Evolutionary conservation across 78 protist genomes (phyloP), one percentile per base, ranked within the genome.

Genomic region (Chrysochromulina tobinii): DNA sequence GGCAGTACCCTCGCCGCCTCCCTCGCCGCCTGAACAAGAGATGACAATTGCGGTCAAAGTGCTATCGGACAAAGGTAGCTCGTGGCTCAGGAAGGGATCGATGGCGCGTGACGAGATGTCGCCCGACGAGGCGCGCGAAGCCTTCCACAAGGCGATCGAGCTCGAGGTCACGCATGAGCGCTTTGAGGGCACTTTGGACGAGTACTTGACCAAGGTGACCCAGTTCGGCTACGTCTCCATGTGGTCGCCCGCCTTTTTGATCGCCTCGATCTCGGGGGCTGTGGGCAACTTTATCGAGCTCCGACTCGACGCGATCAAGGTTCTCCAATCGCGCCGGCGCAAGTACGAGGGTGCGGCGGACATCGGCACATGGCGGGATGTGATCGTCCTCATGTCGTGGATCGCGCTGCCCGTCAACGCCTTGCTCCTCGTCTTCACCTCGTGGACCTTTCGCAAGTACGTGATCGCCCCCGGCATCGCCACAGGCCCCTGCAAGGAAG

Each of bases 261-360:
- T 27, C 25, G 69, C 59, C 18, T 6, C 73, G 53, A 8, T 81
- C 53, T 38, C 66, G n/a, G 61, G 67, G 21, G 68, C 54, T 64
- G 20, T 84, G 17, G 50, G 7, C 73, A 89, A 89, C 73, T 6
- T 89, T 3, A 6, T 89, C 25, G 92, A 89, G 73, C 73, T 84
- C n/a, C 27, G 51, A 14, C 1, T 87, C 27, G 92, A 89, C 73
- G 38, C 59, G 73, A 7, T 48, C 87, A 89, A 89, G 87, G 18
- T 81, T 12, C 2, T 2, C 23, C 6, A 0, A 21, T 1, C 0
- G 69, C 66, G 57, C 55, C 68, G 73, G 50, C 87, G 75, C 48
- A 3, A 3, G 17, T 64, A 55, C 88, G 68, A 8, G 5, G 88
- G 88, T 8, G 67, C 88, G 27, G 6, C 23, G 61, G 67, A 81